Evolutionary conservation across 768 basidiomycete genomes (phyloP), one percentile per base, ranked within the genome.

Genomic region (Tulasnella sp.): DNA sequence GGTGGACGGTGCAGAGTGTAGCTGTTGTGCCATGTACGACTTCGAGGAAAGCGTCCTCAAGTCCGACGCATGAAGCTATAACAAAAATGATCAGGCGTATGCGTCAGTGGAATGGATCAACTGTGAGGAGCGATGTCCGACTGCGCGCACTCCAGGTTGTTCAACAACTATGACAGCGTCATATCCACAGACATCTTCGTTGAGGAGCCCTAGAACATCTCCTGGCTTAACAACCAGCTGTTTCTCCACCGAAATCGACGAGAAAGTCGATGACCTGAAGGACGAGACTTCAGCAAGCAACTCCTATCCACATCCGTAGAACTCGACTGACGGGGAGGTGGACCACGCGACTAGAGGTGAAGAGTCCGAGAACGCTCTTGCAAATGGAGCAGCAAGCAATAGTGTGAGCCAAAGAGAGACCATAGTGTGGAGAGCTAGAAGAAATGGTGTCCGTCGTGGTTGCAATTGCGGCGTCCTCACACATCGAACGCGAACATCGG

Each of bases 91-190:
- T 8, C 17, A 59, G 4, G 27, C n/a, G 41, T 9, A 2, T 15
- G 29, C n/a, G 8, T 49, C 11, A 24, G 1, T n/a, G 1, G 45
- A 24, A 7, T 2, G 38, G 19, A 1, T 4, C 1, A n/a, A n/a
- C 53, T 30, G 19, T 31, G 24, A 25, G n/a, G 21, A 34, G 54
- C 17, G 45, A 46, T 25, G 48, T 57, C 19, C 34, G 24, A 55
- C 42, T 25, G 19, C 24, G 41, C 59, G 3, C 42, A 61, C 60
- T 31, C 60, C 60, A 27, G 60, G 57, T 27, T 61, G 57, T 52
- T 45, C 38, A 21, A 61, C 59, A 25, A 61, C 43, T 8, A 57
- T 44, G 19, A 61, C 52, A 19, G 60, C 60, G 21, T 60, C 56
- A 30, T 57, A 42, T 17, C 19, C 41, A 44, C 60, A 61, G 0